phyloP scores from a whole-genome alignment of 768 basidiomycete genomes.

The Boletales sp. region DNA sequence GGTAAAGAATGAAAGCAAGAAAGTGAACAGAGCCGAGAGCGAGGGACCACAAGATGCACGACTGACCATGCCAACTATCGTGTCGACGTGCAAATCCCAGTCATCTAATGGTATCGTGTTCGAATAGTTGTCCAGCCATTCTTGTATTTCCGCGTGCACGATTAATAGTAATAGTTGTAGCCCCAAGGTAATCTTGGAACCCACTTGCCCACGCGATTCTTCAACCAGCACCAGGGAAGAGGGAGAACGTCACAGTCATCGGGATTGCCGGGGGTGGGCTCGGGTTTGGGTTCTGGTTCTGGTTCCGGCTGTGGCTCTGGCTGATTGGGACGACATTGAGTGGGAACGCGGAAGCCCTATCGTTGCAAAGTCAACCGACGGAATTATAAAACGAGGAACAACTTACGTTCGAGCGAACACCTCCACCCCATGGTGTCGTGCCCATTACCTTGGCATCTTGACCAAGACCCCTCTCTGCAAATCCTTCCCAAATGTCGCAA shows the following conservation, averaged over 20 bases:
- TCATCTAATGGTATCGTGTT: constrained; percentile 19
- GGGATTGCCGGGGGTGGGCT: constrained; percentile 32
- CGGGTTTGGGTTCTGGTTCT: constrained; percentile 25
- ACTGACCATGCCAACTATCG: neutral
- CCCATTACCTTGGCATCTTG: constrained; percentile 69
- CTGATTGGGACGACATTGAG: constrained; percentile 33
- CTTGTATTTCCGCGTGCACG: constrained; percentile 6
- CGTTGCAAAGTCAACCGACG: neutral
- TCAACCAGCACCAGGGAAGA: constrained; percentile 24
- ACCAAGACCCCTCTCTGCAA: constrained; percentile 80
- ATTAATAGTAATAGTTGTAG: constrained; percentile 20
- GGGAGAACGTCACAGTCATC: constrained; percentile 22
- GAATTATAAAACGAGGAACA: neutral
- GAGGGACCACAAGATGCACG: neutral
- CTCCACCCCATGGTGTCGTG: constrained; percentile 91
- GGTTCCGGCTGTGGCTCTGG: constrained; percentile 4
- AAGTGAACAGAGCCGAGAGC: neutral
- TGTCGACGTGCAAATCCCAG: constrained; percentile 4
- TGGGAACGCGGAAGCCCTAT: constrained; percentile 42
- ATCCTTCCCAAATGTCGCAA: constrained; percentile 84
- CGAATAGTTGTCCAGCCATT: constrained; percentile 9
- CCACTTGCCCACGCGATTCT: constrained; percentile 15
- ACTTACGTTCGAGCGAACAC: constrained; percentile 65
- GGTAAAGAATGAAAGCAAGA: constrained; percentile 8
- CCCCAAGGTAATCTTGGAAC: constrained; percentile 24